These are phyloP conservation scores for Scalesia atractyloides DNA, from an alignment of 129 eudicot species.

Conservation along the genomic window DNA sequence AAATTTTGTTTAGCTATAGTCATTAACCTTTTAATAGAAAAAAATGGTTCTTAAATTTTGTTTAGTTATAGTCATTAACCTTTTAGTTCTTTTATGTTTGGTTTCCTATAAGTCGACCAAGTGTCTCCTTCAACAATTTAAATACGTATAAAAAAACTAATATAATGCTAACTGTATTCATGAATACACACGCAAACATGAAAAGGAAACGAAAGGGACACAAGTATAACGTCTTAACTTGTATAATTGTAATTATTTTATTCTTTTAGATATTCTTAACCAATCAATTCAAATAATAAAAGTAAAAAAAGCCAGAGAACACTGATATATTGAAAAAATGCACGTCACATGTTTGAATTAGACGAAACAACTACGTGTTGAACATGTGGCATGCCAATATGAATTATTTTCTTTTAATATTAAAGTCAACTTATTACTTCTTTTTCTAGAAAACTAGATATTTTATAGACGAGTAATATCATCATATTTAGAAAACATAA, in stretches of 20 bases:
- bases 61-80: no score
- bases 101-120: conserved; percentile 7
- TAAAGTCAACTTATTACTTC: conserved; percentile 28
- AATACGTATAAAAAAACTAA: neutral
- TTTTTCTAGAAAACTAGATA: neutral
- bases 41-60: no score
- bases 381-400: conserved; percentile 27
- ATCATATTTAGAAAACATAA: neutral
- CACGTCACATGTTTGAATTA: conserved; percentile 38
- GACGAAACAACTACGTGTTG: conserved; percentile 20
- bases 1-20: no score
- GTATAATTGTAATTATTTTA: neutral
- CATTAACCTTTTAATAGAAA: neutral
- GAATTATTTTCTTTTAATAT: conserved; percentile 3
- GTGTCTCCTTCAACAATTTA: conserved; percentile 1
- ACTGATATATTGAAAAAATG: neutral
- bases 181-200: neutral
- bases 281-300: neutral
- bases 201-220: conserved; percentile 11
- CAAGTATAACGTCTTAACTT: conserved; percentile 16
- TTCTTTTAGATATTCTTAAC: neutral
- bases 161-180: conserved; percentile 19
- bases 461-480: neutral
- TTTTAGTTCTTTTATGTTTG: neutral
- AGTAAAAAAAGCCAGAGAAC: neutral